Evolutionary conservation across 176 grass and related monocot species (phyloP).

Genomic region (Elymus sibiricus): DNA sequence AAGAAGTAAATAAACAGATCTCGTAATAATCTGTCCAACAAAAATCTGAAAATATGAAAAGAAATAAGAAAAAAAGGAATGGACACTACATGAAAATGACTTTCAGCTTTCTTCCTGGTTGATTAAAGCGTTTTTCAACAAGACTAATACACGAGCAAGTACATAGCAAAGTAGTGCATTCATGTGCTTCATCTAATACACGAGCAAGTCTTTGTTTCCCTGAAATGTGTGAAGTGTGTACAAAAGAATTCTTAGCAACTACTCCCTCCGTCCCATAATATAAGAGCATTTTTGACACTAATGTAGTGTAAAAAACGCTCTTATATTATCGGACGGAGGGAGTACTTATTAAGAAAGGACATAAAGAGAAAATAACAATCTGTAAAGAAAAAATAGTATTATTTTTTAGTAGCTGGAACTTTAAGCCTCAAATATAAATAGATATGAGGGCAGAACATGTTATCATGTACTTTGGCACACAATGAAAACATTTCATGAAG

Average conservation of each 20-base stretch:
- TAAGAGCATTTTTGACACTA: too few relatives aligned
- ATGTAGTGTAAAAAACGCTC: too few relatives aligned
- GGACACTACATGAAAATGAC: conserved; percentile 46
- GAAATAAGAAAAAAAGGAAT: too few relatives aligned
- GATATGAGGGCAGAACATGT: neutral
- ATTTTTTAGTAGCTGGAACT: conserved; percentile 1
- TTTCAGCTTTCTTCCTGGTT: conserved; percentile 63
- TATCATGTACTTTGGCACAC: conserved; percentile 12
- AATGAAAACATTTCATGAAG: conserved; percentile 19
- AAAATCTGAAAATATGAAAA: too few relatives aligned
- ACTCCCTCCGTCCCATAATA: neutral
- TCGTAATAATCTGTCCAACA: too few relatives aligned
- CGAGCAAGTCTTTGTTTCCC: conserved; percentile 65
- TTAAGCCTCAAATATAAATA: conserved; percentile 1
- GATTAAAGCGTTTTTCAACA: conserved; percentile 57
- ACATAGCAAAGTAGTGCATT: too few relatives aligned
- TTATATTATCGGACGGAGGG: too few relatives aligned
- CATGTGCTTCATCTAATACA: too few relatives aligned
- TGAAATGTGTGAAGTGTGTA: conserved; percentile 33
- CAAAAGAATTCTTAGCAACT: conserved; percentile 14
- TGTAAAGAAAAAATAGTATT: neutral
- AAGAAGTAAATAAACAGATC: too few relatives aligned
- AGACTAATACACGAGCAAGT: conserved; percentile 13
- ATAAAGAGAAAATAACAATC: neutral
- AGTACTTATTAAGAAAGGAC: neutral